Evolutionary conservation across 116 monocot species (phyloP).

Genomic region (Phalaenopsis hybrid): DNA sequence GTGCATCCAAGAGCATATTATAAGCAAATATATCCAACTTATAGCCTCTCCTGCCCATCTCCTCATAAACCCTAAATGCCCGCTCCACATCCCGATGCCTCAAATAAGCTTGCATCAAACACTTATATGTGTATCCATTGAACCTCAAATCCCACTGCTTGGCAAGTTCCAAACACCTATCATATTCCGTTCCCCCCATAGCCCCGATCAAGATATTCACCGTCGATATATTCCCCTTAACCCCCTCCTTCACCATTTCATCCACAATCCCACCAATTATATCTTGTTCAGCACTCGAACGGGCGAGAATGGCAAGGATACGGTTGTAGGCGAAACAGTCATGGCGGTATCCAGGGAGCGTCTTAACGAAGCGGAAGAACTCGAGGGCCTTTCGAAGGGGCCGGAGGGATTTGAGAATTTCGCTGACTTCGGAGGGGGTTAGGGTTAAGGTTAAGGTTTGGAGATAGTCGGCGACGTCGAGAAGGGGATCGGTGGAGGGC

Average conservation of each 20-base stretch:
- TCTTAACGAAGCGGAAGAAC: slow-evolving; percentile 60
- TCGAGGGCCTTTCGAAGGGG: slow-evolving; percentile 30
- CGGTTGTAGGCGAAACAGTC: slow-evolving; percentile 92
- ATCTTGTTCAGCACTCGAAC: slow-evolving; percentile 10
- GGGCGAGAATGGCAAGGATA: slow-evolving; percentile 41
- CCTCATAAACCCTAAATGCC: slow-evolving; percentile 56
- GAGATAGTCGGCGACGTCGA: slow-evolving; percentile 72
- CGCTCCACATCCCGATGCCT: slow-evolving; percentile 48
- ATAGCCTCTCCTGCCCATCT: slow-evolving; percentile 73
- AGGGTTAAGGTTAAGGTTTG: slow-evolving; percentile 46
- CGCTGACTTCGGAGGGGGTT: slow-evolving; percentile 62
- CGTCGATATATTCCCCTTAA: slow-evolving; percentile 73
- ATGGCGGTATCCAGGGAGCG: slow-evolving; percentile 62
- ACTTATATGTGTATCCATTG: slow-evolving; percentile 83
- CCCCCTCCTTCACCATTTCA: slow-evolving; percentile 69
- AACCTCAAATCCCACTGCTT: slow-evolving; percentile 70
- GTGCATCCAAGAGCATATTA: slow-evolving; percentile 86
- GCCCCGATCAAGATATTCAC: slow-evolving; percentile 74
- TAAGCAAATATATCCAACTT: slow-evolving; percentile 87
- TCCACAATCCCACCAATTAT: slow-evolving; percentile 33
- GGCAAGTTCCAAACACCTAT: slow-evolving; percentile 55
- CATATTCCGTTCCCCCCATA: slow-evolving; percentile 35
- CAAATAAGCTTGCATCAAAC: slow-evolving; percentile 79
- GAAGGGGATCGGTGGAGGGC: slow-evolving; percentile 43
- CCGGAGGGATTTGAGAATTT: slow-evolving; percentile 53